phyloP scores from a whole-genome alignment of 176 grass and related monocot genomes.

The Carex kokanica region DNA sequence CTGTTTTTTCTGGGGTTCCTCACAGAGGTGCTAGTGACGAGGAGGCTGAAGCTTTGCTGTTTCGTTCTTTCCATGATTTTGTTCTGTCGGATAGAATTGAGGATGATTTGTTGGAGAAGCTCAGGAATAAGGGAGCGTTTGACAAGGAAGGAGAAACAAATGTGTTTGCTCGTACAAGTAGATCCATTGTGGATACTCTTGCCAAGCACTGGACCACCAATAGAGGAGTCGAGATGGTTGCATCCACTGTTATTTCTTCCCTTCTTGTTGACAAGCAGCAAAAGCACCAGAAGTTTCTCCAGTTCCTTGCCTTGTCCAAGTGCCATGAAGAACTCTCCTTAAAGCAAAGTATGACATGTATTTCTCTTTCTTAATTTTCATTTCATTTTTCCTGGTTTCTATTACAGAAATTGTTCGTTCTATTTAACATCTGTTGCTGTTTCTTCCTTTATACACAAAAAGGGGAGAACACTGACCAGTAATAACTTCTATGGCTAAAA shows the following conservation, averaged over 20 bases:
- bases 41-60: constrained; percentile 78
- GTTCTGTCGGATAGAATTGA: constrained; percentile 67
- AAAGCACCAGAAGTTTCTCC: constrained; percentile 86
- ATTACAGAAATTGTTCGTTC: neutral
- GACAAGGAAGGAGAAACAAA: constrained; percentile 91
- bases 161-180: constrained; percentile 80
- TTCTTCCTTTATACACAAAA: constrained; percentile 4
- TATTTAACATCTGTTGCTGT: neutral
- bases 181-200: constrained; percentile 88
- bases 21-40: constrained; percentile 61
- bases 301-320: constrained; percentile 82
- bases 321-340: constrained; percentile 79
- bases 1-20: constrained; percentile 47
- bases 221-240: constrained; percentile 91
- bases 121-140: constrained; percentile 78
- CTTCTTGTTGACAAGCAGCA: constrained; percentile 77
- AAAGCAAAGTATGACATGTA: constrained; percentile 67
- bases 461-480: neutral
- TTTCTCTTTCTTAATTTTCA: constrained; percentile 6
- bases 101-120: constrained; percentile 54
- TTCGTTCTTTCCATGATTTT: constrained; percentile 84
- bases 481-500: neutral
- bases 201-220: constrained; percentile 99
- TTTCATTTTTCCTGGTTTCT: constrained; percentile 14
- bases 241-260: constrained; percentile 89